phyloP scores from a whole-genome alignment of 1,284 basidiomycete genomes.

The Heimioporus punctisporus region DNA sequence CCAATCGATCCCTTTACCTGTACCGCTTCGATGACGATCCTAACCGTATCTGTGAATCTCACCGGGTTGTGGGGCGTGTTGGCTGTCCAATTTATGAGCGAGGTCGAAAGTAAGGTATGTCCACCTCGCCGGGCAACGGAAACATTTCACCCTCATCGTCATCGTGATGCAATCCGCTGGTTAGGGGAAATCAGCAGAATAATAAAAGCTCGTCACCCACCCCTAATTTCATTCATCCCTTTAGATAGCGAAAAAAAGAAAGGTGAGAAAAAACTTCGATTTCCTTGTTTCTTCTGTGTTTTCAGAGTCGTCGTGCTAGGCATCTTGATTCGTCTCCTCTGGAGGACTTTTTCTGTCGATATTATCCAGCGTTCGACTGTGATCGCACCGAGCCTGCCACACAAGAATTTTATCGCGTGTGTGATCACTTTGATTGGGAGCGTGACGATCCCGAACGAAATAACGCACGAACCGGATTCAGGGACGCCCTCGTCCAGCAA shows the following conservation, averaged over 20 bases:
- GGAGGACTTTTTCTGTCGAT: too few species aligned
- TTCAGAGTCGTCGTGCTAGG: too few species aligned
- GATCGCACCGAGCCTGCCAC: conserved; percentile 16
- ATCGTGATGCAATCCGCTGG: too few species aligned
- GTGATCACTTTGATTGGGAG: conserved; percentile 10
- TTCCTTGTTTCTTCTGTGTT: too few species aligned
- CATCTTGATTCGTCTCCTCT: too few species aligned
- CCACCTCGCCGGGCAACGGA: conserved; percentile 82
- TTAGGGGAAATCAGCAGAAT: too few species aligned
- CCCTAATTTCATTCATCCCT: too few species aligned
- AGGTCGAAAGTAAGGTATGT: neutral
- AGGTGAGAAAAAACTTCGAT: too few species aligned
- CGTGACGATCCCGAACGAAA: neutral
- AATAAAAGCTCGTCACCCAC: too few species aligned
- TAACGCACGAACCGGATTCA: neutral
- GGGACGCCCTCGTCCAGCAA: conserved; percentile 12
- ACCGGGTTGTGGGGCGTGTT: conserved; percentile 97
- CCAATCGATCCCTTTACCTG: conserved; percentile 69
- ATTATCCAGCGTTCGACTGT: conserved; percentile 8
- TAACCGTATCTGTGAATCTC: conserved; percentile 89
- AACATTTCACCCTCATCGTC: conserved; percentile 98
- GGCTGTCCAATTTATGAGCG: conserved; percentile 44
- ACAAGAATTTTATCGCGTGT: conserved; percentile 22
- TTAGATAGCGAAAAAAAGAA: too few species aligned
- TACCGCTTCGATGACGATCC: conserved; percentile 94